Evolutionary conservation across 768 basidiomycete species (phyloP), one percentile per base, ranked within the genome.

Genomic region (Boletus pseudopeckii): DNA sequence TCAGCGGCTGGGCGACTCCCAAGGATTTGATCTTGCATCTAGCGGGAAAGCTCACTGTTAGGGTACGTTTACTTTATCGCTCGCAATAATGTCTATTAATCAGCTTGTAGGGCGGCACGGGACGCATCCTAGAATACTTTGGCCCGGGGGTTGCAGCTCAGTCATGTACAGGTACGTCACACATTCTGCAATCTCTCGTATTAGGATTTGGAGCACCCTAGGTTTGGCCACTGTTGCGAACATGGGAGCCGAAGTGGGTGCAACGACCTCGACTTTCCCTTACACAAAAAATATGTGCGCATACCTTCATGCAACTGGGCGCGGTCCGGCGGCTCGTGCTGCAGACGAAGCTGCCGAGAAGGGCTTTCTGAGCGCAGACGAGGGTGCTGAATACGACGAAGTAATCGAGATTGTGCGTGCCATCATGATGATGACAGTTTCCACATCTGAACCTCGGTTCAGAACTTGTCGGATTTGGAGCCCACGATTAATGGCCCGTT

Each of bases 231-330:
- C 97, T 2, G 89, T 99, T 51, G 89, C 92, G 41, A 98, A 99
- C 72, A 99, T 98, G 97, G 97, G 97, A 47, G 97, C 97, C 13
- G 97, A 99, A 76, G 95, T 98, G n/a, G 97, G 97, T 37, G 97
- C 97, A n/a, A 99, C 97, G 1, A 98, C 97, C 0, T 96, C 95
- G 1, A 92, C 90, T 7, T 99, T 99, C 80, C 95, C 96, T 5
- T 99, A 98, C 73, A 93, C 92, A 15, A 72, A 81, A 17, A 83
- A 84, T 64, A 98, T 98, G 96, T 80, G 84, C 32, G 78, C 83
- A 34, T 99, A 98, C 72, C 82, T 99, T 30, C 77, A 82, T 58
- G 94, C 94, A 18, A 99, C 97, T 9, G 87, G 92, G 45, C 85
- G 97, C 52, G 84, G 80, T 38, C 83, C 88, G 32, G 92, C 96